A percentile compares a stretch with the other conserved stretches of the same genome.
Evolutionary conservation across 164 flowering plant species (phyloP).

Genomic region (Vitis amurensis): DNA sequence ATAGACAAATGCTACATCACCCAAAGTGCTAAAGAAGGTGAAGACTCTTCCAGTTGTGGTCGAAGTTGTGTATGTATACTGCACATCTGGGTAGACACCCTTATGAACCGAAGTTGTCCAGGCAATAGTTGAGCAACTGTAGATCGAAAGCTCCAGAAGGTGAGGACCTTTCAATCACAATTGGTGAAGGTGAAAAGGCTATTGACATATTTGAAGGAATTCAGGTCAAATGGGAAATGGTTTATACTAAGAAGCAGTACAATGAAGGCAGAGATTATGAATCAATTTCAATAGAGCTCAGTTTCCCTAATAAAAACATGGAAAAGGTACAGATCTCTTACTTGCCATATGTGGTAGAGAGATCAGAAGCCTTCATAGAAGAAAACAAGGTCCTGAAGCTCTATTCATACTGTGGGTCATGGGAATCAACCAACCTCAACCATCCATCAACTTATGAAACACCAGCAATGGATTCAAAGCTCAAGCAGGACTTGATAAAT

Average conservation of each 20-base stretch:
- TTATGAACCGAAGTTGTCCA: too few species aligned
- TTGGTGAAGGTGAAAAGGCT: too few species aligned
- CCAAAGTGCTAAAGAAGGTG: too few species aligned
- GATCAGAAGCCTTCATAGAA: conserved; percentile 7
- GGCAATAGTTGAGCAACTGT: too few species aligned
- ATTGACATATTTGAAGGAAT: conserved; percentile 13
- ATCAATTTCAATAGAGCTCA: conserved; percentile 5
- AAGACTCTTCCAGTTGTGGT: too few species aligned
- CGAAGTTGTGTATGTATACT: too few species aligned
- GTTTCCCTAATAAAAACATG: conserved; percentile 9
- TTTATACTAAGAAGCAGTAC: not conserved
- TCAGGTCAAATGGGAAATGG: conserved; percentile 11
- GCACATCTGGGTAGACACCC: too few species aligned
- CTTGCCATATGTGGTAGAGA: conserved; percentile 13
- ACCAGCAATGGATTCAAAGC: conserved; percentile 35
- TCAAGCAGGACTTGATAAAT: conserved; percentile 25
- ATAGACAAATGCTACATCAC: too few species aligned
- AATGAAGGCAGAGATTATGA: not conserved
- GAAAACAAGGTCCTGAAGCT: conserved; percentile 15
- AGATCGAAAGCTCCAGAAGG: too few species aligned
- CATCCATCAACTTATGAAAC: conserved; percentile 33
- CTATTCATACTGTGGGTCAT: conserved; percentile 2
- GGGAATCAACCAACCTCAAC: conserved; percentile 11
- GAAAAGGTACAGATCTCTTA: conserved; percentile 8
- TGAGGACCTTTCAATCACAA: too few species aligned